Base-by-base conservation (phyloP, 75 land plant species). In the Pinus albicaulis region DNA sequence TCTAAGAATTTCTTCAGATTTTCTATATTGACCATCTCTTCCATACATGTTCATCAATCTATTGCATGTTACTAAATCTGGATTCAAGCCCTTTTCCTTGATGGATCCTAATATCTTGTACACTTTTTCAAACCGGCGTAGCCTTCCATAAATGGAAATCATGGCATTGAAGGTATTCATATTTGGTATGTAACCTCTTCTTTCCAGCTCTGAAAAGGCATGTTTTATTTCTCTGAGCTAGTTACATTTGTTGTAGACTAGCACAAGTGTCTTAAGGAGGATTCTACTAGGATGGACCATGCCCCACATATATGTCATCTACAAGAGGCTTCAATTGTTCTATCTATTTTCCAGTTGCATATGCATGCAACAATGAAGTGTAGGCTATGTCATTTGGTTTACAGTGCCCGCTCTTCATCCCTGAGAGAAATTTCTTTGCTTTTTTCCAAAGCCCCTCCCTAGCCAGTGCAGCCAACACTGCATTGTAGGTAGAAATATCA, bases 101-200 rank as follows among this genome's bases (percentile, higher is more conserved):
- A 94, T 85, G 76, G 79, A 83, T 24, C 77, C 76, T 34, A 90
- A 56, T 7, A 86, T 84, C 25, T 96, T 90, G 53, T 90, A 72
- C 19, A 92, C 91, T 80, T 90, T 90, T 38, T 74, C 78, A 61
- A 92, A 73, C 89, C 84, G 86, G 57, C 86, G 92, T 74, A 84
- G 84, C 87, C 91, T 88, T n/a, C 95, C 98, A 86, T 92, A 94
- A 57, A 94, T 83, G 2, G 99, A 86, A 57, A 97, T 79, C 99
- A 97, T 92, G 58, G 98, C 87, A 84, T 97, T 97, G 17, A 87
- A 82, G 13, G 89, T 83, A 36, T 73, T 86, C 71, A 89, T 63
- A 77, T 97, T 95, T 58, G 86, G 84, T 11, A 79, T 79, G 62
- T 72, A 83, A 20, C 97, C 88, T 71, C 78, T 81, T 44, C 72